Evolutionary conservation across 2,329 filamentous ascomycete genomes (phyloP), one percentile per base, ranked within the genome.

Genomic region (Sporothrix globosa): DNA sequence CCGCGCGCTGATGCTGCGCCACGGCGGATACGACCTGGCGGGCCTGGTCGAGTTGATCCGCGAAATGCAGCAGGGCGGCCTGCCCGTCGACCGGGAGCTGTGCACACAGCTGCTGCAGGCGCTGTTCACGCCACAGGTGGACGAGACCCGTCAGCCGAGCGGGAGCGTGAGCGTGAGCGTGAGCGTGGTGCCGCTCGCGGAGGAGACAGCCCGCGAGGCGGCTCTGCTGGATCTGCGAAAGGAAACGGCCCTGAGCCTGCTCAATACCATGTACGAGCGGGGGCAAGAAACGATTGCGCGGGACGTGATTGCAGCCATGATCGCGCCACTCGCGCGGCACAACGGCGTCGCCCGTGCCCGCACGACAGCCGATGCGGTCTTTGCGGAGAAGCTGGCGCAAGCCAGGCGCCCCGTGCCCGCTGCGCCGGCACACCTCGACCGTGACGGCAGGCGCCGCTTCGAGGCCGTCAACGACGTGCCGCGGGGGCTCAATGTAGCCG

Each of bases 301-400:
- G 70, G 82, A 85, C 34, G 77, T 89, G 68, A 80, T 90, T 65
- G 80, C 84, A 14, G 75, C 80, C 11, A 77, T 86, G 46, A 87
- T 87, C 17, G 81, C 83, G 69, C 17, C 61, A 0, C 44, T 66
- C 76, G 78, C 4, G 77, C 80, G 14, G 61, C 48, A 14, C 80
- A 79, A 3, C 76, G 78, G 2, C 46, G 63, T 66, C 19, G 46
- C 34, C 53, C 10, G 34, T 9, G 73, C 0, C 46, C 10, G 14
- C 63, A 14, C 13, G 9, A 9, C 6, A 9, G 63, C 27, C 46
- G 11, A 39, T 6, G 46, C 17, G 17, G 46, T 21, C 24, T 66
- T 39, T 52, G 63, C 46, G 19, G 17, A 21, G 24, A 11, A 34
- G 21, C 24, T 48, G 13, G 19, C 10, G 27, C 30, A 56, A n/a